Evolutionary conservation across 345 rosid genomes (phyloP).

Genomic region (Mercurialis annua): DNA sequence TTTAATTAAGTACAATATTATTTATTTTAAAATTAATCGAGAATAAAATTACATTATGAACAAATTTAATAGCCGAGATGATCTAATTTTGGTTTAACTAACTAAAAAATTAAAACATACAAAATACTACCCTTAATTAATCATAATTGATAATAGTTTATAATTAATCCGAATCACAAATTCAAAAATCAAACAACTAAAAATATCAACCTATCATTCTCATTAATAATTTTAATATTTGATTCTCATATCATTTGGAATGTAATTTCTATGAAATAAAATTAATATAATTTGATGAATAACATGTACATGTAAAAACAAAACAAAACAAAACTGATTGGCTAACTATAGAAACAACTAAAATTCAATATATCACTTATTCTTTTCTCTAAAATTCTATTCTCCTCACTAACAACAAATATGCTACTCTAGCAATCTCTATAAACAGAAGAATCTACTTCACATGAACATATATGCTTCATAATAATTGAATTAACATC

Average conservation of each 20-base stretch:
- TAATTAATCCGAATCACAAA: no score
- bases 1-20: no score
- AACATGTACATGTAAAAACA: conserved; percentile 16
- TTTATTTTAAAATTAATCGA: no score
- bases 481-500: conserved; percentile 33
- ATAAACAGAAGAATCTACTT: conserved; percentile 59
- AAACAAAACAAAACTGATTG: conserved; percentile 9
- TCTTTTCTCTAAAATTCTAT: not conserved
- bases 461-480: conserved; percentile 63
- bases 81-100: no score
- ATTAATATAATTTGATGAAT: not conserved
- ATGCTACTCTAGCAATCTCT: conserved; percentile 45
- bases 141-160: no score
- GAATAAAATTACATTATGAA: no score
- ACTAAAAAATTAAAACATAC: no score
- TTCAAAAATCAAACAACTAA: no score
- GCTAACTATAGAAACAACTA: conserved; percentile 1
- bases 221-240: no score
- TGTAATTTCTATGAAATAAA: not conserved
- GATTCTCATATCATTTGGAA: conserved; percentile 2
- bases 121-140: no score
- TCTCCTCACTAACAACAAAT: not conserved
- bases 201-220: no score
- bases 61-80: no score
- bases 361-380: conserved; percentile 2